Evolutionary conservation across 495 filamentous ascomycete species (phyloP).

Genomic region (Aspergillus egyptiacus): DNA sequence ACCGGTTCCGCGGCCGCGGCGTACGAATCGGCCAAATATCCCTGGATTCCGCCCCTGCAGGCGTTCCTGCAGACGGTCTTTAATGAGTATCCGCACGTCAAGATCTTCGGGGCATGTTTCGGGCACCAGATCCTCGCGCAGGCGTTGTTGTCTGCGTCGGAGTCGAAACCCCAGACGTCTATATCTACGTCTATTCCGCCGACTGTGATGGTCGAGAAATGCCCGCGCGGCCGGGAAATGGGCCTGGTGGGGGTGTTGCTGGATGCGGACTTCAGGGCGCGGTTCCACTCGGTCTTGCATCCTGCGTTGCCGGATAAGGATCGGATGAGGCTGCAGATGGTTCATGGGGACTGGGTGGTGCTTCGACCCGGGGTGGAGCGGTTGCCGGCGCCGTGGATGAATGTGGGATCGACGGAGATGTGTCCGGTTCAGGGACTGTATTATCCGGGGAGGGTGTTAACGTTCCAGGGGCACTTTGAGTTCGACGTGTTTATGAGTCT

Average conservation of each 20-base stretch:
- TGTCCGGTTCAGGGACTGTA: slow-evolving; percentile 41
- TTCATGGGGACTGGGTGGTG: slow-evolving; percentile 20
- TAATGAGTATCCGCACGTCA: slow-evolving; percentile 34
- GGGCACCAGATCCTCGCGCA: slow-evolving; percentile 45
- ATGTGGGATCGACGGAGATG: slow-evolving; percentile 25
- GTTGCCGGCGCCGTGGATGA: slow-evolving; percentile 28
- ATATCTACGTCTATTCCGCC: neutral
- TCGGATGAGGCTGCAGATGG: slow-evolving; percentile 17
- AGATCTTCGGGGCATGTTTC: slow-evolving; percentile 46
- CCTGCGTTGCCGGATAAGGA: neutral
- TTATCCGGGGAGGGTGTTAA: slow-evolving; percentile 28
- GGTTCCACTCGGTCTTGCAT: slow-evolving; percentile 15
- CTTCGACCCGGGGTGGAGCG: neutral
- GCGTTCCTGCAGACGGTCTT: slow-evolving; percentile 32
- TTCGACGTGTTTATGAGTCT: slow-evolving; percentile 37
- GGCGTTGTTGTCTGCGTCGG: slow-evolving; percentile 24
- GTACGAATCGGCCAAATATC: slow-evolving; percentile 24
- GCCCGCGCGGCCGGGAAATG: slow-evolving; percentile 32
- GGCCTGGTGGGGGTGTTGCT: slow-evolving; percentile 34
- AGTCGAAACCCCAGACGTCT: too few species aligned
- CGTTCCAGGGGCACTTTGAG: slow-evolving; percentile 41
- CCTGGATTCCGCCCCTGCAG: slow-evolving; percentile 32
- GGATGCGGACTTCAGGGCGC: slow-evolving; percentile 21
- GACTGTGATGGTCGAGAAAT: slow-evolving; percentile 22
- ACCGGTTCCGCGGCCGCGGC: slow-evolving; percentile 34